Percentiles rank a stretch among this genome's conserved stretches.
These are phyloP conservation scores for Mycena leptocephala DNA, from an alignment of 768 basidiomycete genomes.

Conservation along the genomic window DNA sequence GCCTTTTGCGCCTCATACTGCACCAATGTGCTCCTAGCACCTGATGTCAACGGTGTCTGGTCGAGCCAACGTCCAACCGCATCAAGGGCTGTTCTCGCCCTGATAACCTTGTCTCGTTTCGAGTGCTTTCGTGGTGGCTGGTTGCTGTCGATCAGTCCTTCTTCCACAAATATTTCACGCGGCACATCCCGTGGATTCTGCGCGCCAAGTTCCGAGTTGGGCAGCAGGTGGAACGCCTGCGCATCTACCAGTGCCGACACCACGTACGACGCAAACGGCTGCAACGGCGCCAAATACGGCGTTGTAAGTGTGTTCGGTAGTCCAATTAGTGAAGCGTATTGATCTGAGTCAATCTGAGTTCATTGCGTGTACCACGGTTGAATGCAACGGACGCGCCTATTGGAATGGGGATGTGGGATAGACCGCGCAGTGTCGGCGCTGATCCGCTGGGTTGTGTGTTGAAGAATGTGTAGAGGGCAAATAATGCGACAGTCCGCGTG, in stretches of 20 bases:
- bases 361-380: not conserved
- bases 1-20: conserved; percentile 64
- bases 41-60: conserved; percentile 42
- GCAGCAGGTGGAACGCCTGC: conserved; percentile 74
- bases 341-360: conserved; percentile 60
- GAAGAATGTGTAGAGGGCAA: conserved; percentile 81
- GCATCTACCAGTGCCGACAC: conserved; percentile 64
- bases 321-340: conserved; percentile 62
- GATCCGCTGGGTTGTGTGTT: conserved; percentile 75
- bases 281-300: conserved; percentile 60
- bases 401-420: conserved; percentile 75
- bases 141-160: conserved; percentile 45
- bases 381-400: conserved; percentile 63
- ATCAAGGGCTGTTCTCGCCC: conserved; percentile 65
- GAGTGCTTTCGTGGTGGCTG: conserved; percentile 71
- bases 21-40: conserved; percentile 41
- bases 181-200: conserved; percentile 79
- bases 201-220: conserved; percentile 63
- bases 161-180: conserved; percentile 73
- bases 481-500: conserved; percentile 73
- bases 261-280: conserved; percentile 67
- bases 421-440: conserved; percentile 64
- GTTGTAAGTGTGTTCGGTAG: conserved; percentile 65
- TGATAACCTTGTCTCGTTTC: conserved; percentile 71
- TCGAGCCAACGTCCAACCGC: conserved; percentile 68